Conservation (phyloP, 2,329 filamentous ascomycete species). For the Hypoxylon sp. region DNA sequence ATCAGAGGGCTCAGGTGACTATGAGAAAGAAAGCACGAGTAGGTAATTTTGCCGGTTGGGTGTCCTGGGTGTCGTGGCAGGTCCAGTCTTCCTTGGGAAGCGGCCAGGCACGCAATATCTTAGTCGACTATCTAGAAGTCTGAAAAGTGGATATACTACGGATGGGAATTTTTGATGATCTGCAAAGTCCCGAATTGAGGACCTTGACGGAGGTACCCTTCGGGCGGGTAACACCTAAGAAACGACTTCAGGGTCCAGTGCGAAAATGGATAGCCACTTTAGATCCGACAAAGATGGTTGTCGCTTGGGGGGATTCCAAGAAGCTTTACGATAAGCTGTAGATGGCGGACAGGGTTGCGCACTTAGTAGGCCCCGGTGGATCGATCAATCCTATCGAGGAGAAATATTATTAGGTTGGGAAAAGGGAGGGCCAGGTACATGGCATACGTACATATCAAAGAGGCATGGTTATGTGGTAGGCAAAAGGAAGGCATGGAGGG, state of each 20-base stretch:
- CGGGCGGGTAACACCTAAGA: conserved; percentile 23
- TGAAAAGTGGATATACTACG: conserved; percentile 45
- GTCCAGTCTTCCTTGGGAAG: conserved; percentile 15
- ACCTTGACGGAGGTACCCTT: conserved; percentile 43
- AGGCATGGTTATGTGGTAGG: conserved; percentile 15
- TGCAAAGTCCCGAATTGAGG: conserved; percentile 45
- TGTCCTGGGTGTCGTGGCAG: conserved; percentile 26
- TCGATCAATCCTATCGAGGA: conserved; percentile 28
- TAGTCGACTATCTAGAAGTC: conserved; percentile 44
- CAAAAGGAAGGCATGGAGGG: conserved; percentile 37
- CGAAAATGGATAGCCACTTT: conserved; percentile 26
- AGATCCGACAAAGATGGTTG: conserved; percentile 19
- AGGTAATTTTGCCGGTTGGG: conserved; percentile 43
- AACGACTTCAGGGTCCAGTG: conserved; percentile 21
- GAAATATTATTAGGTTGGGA: conserved; percentile 24
- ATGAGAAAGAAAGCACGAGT: conserved; percentile 23
- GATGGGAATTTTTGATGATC: conserved; percentile 39
- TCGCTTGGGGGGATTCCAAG: conserved; percentile 19
- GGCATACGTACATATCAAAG: conserved; percentile 24
- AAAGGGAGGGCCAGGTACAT: conserved; percentile 33
- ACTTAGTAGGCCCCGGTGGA: conserved; percentile 27
- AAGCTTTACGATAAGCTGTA: conserved; percentile 37
- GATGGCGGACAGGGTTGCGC: conserved; percentile 12
- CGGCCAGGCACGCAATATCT: conserved; percentile 40
- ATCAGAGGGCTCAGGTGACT: conserved; percentile 39